These are phyloP conservation scores for Xylariales sp. DNA, from an alignment of 2,329 filamentous ascomycete genomes.

Conservation along the genomic window DNA sequence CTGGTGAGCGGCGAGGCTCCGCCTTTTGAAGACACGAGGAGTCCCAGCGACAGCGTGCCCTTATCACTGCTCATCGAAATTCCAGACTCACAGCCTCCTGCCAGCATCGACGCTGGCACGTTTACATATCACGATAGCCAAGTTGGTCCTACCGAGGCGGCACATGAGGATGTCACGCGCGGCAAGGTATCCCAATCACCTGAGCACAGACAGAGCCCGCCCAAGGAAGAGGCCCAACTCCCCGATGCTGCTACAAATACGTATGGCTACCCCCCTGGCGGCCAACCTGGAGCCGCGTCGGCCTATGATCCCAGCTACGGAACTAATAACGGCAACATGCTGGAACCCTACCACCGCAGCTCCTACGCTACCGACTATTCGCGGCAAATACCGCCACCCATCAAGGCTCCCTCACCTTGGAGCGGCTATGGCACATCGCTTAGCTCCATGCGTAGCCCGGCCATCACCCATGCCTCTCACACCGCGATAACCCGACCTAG, in stretches of 20 bases:
- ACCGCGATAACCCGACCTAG: conserved; percentile 39
- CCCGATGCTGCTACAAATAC: conserved; percentile 46
- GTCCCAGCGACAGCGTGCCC: conserved; percentile 45
- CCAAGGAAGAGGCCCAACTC: conserved; percentile 26
- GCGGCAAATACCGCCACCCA: conserved; percentile 27
- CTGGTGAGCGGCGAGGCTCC: conserved; percentile 70
- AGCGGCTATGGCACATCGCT: conserved; percentile 37
- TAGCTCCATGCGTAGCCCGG: conserved; percentile 33
- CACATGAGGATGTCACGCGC: conserved; percentile 36
- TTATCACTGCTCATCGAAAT: conserved; percentile 50
- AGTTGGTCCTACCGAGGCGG: conserved; percentile 26
- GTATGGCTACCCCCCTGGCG: conserved; percentile 51
- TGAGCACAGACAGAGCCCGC: conserved; percentile 37
- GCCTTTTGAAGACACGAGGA: conserved; percentile 47
- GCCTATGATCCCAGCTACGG: conserved; percentile 29
- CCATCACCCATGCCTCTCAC: conserved; percentile 30
- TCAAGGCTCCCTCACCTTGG: conserved; percentile 37
- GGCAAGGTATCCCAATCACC: conserved; percentile 36
- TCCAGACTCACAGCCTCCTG: conserved; percentile 47
- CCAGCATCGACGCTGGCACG: conserved; percentile 40
- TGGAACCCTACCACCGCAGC: conserved; percentile 48
- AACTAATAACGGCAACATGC: conserved; percentile 45
- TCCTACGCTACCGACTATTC: conserved; percentile 47
- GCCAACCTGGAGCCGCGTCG: conserved; percentile 40
- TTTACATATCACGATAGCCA: conserved; percentile 40